Conservation (phyloP, 768 basidiomycete species). For the Pisolithus marmoratus region DNA sequence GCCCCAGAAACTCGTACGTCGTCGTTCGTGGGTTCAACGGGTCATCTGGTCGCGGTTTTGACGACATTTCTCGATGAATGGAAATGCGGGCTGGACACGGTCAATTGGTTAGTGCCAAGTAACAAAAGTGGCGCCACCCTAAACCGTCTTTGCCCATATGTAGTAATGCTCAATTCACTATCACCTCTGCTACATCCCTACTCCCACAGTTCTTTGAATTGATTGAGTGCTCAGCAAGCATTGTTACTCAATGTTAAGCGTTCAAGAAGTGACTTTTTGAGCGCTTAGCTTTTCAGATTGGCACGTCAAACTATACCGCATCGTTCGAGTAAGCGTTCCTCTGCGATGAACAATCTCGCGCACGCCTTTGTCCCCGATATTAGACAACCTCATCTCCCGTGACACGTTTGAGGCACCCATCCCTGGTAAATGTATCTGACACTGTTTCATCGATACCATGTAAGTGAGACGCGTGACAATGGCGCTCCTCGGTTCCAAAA, state of each 20-base stretch:
- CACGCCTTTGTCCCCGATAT: slow-evolving; percentile 39
- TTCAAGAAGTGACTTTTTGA: too few species aligned
- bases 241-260: too few species aligned
- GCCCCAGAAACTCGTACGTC: slow-evolving; percentile 78
- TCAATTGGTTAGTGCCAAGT: too few species aligned
- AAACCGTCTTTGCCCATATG: too few species aligned
- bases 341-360: slow-evolving; percentile 39
- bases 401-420: slow-evolving; percentile 18
- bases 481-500: slow-evolving; percentile 83
- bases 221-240: too few species aligned
- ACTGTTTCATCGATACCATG: slow-evolving; percentile 71
- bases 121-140: too few species aligned
- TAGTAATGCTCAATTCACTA: too few species aligned
- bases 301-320: slow-evolving; percentile 81
- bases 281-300: too few species aligned
- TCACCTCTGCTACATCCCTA: too few species aligned
- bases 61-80: slow-evolving; percentile 5
- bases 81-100: too few species aligned
- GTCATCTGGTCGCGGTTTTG: slow-evolving; percentile 4
- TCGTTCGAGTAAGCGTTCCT: slow-evolving; percentile 48
- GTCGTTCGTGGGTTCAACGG: slow-evolving; percentile 64
- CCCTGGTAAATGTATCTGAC: slow-evolving; percentile 40
- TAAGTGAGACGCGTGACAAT: slow-evolving; percentile 67
- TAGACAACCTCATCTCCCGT: slow-evolving; percentile 26
- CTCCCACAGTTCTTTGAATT: too few species aligned